Conservation (phyloP, 2,329 filamentous ascomycete genomes). For the Trichothecium sympodiale region DNA sequence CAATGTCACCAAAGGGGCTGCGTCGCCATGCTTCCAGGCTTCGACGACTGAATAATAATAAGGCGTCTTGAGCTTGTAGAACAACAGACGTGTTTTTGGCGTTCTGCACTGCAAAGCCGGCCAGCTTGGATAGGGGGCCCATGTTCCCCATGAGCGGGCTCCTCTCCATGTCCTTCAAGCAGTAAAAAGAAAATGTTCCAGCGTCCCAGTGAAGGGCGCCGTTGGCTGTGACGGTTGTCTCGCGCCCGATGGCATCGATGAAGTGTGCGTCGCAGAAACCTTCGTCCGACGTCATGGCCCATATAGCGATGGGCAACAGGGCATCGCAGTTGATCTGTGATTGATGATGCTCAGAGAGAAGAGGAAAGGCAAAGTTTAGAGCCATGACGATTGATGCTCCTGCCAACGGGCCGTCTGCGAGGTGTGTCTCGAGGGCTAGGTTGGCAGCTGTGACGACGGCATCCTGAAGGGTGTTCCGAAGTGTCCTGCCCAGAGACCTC, state of each 20-base stretch:
- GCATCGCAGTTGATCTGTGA: conserved; percentile 53
- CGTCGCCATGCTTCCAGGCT: conserved; percentile 63
- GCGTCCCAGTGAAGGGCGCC: conserved; percentile 51
- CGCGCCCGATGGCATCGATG: conserved; percentile 55
- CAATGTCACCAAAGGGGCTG: conserved; percentile 63
- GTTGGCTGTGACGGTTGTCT: conserved; percentile 41
- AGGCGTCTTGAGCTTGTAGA: conserved; percentile 43
- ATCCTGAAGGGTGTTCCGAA: conserved; percentile 58
- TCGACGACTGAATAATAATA: conserved; percentile 55
- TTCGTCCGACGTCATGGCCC: conserved; percentile 57
- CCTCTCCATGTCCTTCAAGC: conserved; percentile 46
- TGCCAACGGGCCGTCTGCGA: conserved; percentile 28
- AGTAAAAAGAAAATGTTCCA: conserved; percentile 46
- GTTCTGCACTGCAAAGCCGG: conserved; percentile 52
- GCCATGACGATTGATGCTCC: conserved; percentile 53
- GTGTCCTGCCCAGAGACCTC: conserved; percentile 48
- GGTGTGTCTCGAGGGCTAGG: conserved; percentile 49
- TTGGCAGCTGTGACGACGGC: conserved; percentile 68
- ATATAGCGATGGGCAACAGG: conserved; percentile 59
- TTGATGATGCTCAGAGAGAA: conserved; percentile 51
- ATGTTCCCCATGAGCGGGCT: conserved; percentile 55
- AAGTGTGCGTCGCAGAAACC: conserved; percentile 71
- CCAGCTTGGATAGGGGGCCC: conserved; percentile 54
- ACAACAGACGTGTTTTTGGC: conserved; percentile 32
- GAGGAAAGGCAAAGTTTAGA: conserved; percentile 65